Evolutionary conservation across 2,329 filamentous ascomycete genomes (phyloP), one percentile per base, ranked within the genome.

Genomic region (Tolypocladium cylindrosporum): DNA sequence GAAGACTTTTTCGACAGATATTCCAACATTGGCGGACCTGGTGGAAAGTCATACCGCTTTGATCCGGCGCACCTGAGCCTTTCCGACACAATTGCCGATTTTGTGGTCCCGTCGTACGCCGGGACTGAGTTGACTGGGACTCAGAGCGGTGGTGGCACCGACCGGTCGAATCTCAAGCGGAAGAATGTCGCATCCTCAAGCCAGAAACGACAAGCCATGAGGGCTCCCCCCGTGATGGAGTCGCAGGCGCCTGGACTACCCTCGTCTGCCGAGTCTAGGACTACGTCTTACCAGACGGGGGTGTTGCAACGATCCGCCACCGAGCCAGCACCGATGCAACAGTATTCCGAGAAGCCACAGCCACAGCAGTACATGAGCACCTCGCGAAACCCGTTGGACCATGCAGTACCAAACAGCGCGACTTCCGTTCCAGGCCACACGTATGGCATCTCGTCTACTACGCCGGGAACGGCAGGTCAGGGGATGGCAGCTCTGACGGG

Each of bases 1-100:
- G 90, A 94, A 62, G 89, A 94, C 67, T 95, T 95, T 71, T 92
- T 94, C 64, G 89, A 94, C 64, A 81, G 91, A 36, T 96, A 96
- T 60, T 73, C 75, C 0, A 82, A 80, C 59, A 77, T 85, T 51
- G 76, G 77, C 1, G 78, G 80, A 0, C 75, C 75, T 24, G 85
- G 84, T 0, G 87, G 85, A 1, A 79, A 84, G 58, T 77, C 79
- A 0, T 82, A 79, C 62, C 76, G 72, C 6, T 89, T 94, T 57
- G 89, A 94, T 65, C 84, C 88, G 1, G 85, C 88, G 1, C 89
- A 91, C 66, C 77, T 93, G 42, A 87, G 82, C 19, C 82, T 94
- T 57, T 74, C 82, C 1, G 89, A 93, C 64, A 80, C 88, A 1
- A 71, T 80, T 9, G 73, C 86, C 16, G 86, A 90, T 61, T 80